Percentiles rank a stretch among this genome's conserved stretches.
phyloP scores from a whole-genome alignment of 495 filamentous ascomycete species.

The Rostrohypoxylon terebratum region DNA sequence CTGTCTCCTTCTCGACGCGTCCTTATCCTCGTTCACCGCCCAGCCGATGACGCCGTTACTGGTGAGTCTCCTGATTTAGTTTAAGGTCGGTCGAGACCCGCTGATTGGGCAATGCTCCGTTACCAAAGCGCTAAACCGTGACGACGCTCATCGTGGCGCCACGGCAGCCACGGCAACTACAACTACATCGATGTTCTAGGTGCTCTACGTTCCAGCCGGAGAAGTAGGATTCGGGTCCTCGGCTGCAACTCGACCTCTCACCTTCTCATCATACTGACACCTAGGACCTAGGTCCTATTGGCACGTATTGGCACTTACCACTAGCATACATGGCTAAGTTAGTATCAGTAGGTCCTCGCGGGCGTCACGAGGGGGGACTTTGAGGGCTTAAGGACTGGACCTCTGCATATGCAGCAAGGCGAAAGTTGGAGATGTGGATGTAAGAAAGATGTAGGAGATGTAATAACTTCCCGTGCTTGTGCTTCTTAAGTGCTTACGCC shows the following conservation, averaged over 20 bases:
- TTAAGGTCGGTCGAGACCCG: conserved; percentile 2
- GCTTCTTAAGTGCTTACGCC: conserved; percentile 23
- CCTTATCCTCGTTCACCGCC: conserved; percentile 42
- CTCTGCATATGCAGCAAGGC: conserved; percentile 20
- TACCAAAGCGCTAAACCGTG: conserved; percentile 42
- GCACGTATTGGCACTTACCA: too few relatives aligned
- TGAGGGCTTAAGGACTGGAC: conserved; percentile 3
- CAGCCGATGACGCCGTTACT: conserved; percentile 25
- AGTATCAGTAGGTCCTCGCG: conserved; percentile 5
- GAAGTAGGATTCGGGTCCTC: conserved; percentile 33
- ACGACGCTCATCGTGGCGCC: conserved; percentile 37
- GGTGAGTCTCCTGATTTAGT: conserved; percentile 39
- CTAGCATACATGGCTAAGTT: not conserved
- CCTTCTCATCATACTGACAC: conserved; percentile 2
- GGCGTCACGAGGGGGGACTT: too few relatives aligned
- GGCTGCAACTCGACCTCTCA: conserved; percentile 14
- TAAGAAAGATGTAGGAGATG: conserved; percentile 19
- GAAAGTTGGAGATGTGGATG: conserved; percentile 13
- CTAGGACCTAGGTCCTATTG: too few relatives aligned
- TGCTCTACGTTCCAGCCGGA: conserved; percentile 18
- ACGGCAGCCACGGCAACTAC: conserved; percentile 14
- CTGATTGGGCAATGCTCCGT: conserved; percentile 38
- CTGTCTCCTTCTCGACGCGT: conserved; percentile 6
- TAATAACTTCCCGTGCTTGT: conserved; percentile 22
- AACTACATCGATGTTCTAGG: not conserved